Evolutionary conservation across 805 yeast species (phyloP), one percentile per base, ranked within the genome.

Genomic region (Torulaspora gathmanii): DNA sequence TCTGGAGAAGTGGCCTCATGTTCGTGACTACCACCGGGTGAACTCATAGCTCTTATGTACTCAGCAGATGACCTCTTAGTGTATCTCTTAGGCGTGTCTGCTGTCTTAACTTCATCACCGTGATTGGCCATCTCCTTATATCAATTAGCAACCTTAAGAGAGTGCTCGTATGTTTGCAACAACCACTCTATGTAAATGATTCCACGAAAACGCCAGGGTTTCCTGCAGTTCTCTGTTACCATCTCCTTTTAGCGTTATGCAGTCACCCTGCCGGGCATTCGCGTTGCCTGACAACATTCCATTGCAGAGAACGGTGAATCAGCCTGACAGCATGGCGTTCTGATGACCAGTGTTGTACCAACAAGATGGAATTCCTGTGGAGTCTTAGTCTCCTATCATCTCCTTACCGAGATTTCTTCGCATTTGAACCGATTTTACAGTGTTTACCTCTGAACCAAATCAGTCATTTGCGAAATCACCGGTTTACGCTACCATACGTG

Each of bases 1-100:
- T 50, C 56, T 13, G 63, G 58, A 5, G 55, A 52, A n/a, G 40
- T 41, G 9, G 22, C 34, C 22, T 45, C 49, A n/a, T 40, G 44
- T 10, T 26, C 49, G 19, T 44, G 45, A 23, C 37, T 33, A 29
- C 38, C 36, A 15, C 45, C 42, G 17, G 52, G 52, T 2, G 52
- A 42, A 37, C 47, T 45, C 49, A 42, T 45, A 19, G 52, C 49
- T 36, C 52, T 46, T 37, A 49, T 45, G 34, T 44, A 43, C 17
- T 46, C 55, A 8, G 46, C 44, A n/a, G 57, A 50, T 8, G 47
- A 34, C 20, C 57, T 37, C 31, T 55, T 52, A 3, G 52, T 35
- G 20, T 44, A 50, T 42, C 50, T 46, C 40, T 44, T 49, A 3
- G 57, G 55, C 13, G 57, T 51, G 26, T 31, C 33, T 13, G 44